These are phyloP conservation scores for Candolleomyces eurysporus DNA, from an alignment of 768 basidiomycete species.

Conservation along the genomic window DNA sequence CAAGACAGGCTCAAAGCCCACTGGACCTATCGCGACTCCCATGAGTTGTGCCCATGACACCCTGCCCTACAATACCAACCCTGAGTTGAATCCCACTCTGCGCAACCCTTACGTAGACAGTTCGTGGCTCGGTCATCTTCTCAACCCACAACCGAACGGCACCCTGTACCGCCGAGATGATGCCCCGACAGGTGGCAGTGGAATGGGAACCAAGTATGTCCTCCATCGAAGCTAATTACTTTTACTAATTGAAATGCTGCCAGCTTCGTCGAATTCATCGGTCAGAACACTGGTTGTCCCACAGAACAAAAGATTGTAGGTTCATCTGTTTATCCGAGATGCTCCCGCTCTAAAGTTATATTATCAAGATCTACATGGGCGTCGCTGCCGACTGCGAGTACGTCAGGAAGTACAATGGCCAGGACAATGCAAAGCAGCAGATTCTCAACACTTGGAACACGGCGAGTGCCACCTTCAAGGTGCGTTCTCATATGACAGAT, in stretches of 20 bases:
- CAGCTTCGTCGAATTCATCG: slow-evolving; percentile 72
- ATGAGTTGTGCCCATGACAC: slow-evolving; percentile 69
- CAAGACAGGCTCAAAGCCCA: slow-evolving; percentile 22
- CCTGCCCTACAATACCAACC: slow-evolving; percentile 64
- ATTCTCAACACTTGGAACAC: slow-evolving; percentile 81
- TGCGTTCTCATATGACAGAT: slow-evolving; percentile 17
- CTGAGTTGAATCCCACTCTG: slow-evolving; percentile 50
- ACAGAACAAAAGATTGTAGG: slow-evolving; percentile 65
- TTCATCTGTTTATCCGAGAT: slow-evolving; percentile 5
- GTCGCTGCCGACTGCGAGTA: slow-evolving; percentile 88
- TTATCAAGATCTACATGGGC: slow-evolving; percentile 66
- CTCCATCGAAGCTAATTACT: slow-evolving; percentile 1
- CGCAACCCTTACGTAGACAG: slow-evolving; percentile 24
- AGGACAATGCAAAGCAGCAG: slow-evolving; percentile 65
- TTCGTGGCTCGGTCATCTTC: slow-evolving; percentile 43
- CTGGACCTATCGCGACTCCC: slow-evolving; percentile 19
- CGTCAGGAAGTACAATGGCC: slow-evolving; percentile 57
- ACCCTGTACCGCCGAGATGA: slow-evolving; percentile 46
- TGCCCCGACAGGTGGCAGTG: slow-evolving; percentile 49
- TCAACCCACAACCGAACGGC: slow-evolving; percentile 33
- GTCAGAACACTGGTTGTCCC: slow-evolving; percentile 69
- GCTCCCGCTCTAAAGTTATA: slow-evolving; percentile 2
- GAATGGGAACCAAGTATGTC: slow-evolving; percentile 54
- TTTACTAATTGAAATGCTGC: slow-evolving; percentile 7
- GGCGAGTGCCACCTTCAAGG: slow-evolving; percentile 73